These are phyloP conservation scores for Helotiales sp. DNA, from an alignment of 2,329 filamentous ascomycete species.

Conservation along the genomic window DNA sequence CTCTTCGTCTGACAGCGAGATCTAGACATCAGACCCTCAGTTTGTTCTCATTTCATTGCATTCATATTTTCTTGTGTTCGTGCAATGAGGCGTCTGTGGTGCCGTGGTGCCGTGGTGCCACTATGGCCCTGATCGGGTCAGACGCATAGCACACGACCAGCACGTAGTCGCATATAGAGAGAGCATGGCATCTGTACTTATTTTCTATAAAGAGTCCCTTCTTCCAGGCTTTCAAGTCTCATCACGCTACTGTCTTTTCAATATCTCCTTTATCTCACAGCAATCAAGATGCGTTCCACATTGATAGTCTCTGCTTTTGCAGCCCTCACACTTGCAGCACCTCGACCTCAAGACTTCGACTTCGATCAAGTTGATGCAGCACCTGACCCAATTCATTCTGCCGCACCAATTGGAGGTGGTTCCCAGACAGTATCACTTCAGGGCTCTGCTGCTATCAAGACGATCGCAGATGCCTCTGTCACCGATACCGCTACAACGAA, in stretches of 20 bases:
- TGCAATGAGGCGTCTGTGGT: neutral
- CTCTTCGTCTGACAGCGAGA: neutral
- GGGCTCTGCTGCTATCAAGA: slow-evolving; percentile 20
- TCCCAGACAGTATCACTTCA: slow-evolving; percentile 32
- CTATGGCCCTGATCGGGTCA: neutral
- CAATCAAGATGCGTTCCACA: slow-evolving; percentile 20
- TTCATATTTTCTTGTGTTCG: neutral
- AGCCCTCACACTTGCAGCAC: slow-evolving; percentile 25
- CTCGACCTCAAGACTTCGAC: slow-evolving; percentile 38
- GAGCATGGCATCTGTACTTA: neutral
- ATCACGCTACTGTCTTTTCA: neutral
- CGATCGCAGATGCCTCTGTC: slow-evolving; percentile 13
- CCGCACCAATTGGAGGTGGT: slow-evolving; percentile 33
- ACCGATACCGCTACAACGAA: slow-evolving; percentile 9
- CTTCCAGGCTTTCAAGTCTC: neutral
- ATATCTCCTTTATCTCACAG: neutral
- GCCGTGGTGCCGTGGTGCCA: no score
- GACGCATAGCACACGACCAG: neutral
- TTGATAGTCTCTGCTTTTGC: slow-evolving; percentile 23
- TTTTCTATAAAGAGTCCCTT: neutral
- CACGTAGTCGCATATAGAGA: neutral
- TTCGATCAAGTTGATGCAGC: slow-evolving; percentile 36
- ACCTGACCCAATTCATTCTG: slow-evolving; percentile 32
- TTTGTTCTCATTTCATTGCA: neutral
- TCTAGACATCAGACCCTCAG: neutral